These are phyloP conservation scores for Eutrema heterophyllum DNA, from an alignment of 345 rosid species.

Conservation along the genomic window DNA sequence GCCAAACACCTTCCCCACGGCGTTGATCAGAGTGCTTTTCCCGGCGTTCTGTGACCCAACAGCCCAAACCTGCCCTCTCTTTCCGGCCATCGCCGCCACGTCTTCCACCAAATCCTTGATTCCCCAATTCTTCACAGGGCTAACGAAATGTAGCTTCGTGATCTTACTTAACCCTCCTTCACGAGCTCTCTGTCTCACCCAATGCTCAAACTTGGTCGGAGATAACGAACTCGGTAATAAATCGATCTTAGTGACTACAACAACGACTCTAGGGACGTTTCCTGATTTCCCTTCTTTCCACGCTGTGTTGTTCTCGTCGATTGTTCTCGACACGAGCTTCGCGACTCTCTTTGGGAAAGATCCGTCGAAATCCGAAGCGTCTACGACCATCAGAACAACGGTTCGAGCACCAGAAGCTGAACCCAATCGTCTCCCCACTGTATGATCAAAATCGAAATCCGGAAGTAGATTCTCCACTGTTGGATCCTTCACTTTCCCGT, in stretches of 20 bases:
- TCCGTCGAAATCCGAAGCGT: constrained; percentile 88
- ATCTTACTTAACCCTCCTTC: constrained; percentile 69
- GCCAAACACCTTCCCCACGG: constrained; percentile 53
- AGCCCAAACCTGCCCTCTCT: constrained; percentile 89
- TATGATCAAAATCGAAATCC: constrained; percentile 84
- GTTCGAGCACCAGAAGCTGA: constrained; percentile 65
- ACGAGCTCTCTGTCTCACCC: constrained; percentile 85
- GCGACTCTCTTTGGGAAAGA: constrained; percentile 82
- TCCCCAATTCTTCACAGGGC: constrained; percentile 85
- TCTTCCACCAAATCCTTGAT: constrained; percentile 75
- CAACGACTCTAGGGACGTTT: constrained; percentile 69
- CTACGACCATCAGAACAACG: constrained; percentile 79
- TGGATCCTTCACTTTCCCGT: constrained; percentile 84
- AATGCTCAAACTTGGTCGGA: constrained; percentile 68
- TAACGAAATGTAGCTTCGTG: constrained; percentile 74
- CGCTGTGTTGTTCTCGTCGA: constrained; percentile 59
- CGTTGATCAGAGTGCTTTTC: constrained; percentile 85
- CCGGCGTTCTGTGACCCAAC: constrained; percentile 90
- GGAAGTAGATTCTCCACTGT: constrained; percentile 81
- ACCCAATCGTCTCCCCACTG: constrained; percentile 68
- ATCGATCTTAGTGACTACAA: constrained; percentile 88
- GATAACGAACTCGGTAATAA: constrained; percentile 69
- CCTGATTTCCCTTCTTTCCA: constrained; percentile 91
- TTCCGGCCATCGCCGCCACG: constrained; percentile 62
- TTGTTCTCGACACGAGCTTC: constrained; percentile 56